These are phyloP conservation scores for Coemansia umbellata DNA, from an alignment of 192 early-diverging fungal species.

Conservation along the genomic window DNA sequence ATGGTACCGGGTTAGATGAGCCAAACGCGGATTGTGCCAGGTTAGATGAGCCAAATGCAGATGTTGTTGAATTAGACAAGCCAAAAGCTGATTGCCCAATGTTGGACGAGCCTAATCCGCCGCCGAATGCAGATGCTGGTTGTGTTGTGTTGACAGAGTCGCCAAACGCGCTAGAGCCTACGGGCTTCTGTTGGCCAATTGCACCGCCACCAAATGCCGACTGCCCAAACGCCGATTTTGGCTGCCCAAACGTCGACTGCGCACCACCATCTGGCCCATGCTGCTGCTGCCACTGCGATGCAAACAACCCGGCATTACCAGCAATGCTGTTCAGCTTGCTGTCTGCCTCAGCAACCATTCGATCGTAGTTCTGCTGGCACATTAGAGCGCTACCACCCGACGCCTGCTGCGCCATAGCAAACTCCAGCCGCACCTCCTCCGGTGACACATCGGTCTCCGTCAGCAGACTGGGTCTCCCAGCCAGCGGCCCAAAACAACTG, in stretches of 20 bases:
- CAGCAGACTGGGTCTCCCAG: constrained; percentile 57
- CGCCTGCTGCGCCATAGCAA: constrained; percentile 33
- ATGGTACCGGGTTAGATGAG: neutral
- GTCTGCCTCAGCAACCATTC: constrained; percentile 13
- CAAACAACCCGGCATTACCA: constrained; percentile 7
- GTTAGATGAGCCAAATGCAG: constrained; percentile 7
- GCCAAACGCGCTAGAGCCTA: constrained; percentile 4
- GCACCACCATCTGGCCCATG: constrained; percentile 2
- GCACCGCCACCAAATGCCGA: constrained; percentile 6
- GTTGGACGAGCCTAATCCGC: neutral
- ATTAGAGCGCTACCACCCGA: neutral
- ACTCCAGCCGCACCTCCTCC: constrained; percentile 60
- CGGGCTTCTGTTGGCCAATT: neutral
- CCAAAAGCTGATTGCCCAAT: constrained; percentile 3
- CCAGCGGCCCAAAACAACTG: constrained; percentile 57
- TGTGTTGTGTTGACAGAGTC: neutral
- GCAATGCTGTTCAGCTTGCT: constrained; percentile 11
- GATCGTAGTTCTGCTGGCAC: constrained; percentile 32
- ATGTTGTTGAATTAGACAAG: neutral
- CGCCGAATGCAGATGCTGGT: neutral
- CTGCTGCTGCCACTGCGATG: constrained; percentile 21
- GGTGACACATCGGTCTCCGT: constrained; percentile 58
- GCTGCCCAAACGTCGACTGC: constrained; percentile 6
- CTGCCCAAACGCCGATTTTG: neutral
- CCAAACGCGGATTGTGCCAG: too few relatives aligned